Percentiles rank a stretch among this genome's conserved stretches.
phyloP scores from a whole-genome alignment of 257 asterid species.

The Lavandula angustifolia region DNA sequence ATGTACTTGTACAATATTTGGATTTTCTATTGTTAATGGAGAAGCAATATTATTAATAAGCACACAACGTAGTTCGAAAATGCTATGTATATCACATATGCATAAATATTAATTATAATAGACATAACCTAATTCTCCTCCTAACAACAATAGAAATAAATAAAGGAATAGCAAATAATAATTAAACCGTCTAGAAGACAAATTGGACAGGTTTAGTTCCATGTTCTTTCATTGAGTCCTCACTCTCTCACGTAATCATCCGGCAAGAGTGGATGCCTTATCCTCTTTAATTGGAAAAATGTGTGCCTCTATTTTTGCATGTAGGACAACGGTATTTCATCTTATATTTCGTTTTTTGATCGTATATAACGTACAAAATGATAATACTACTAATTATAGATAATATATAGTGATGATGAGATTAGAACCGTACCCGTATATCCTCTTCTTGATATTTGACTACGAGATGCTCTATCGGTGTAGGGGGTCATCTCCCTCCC shows the following conservation, averaged over 20 bases:
- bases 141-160: too few species aligned
- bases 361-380: neutral
- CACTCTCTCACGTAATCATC: conserved; percentile 11
- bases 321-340: neutral
- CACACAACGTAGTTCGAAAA: neutral
- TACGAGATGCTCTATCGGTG: too few species aligned
- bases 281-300: neutral
- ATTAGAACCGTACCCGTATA: neutral
- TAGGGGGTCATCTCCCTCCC: too few species aligned
- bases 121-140: neutral
- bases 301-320: neutral
- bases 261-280: neutral
- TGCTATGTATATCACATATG: neutral
- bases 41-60: neutral
- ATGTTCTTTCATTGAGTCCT: conserved; percentile 15
- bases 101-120: too few species aligned
- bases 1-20: neutral
- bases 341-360: neutral
- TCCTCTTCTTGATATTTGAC: too few species aligned
- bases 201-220: neutral
- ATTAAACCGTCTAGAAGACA: neutral
- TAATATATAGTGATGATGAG: neutral
- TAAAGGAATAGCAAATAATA: too few species aligned
- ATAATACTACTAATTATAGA: neutral
- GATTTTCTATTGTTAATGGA: neutral